A percentile compares a stretch with the other conserved stretches of the same genome.
phyloP scores from a whole-genome alignment of 768 basidiomycete genomes.

The Russula sp. region DNA sequence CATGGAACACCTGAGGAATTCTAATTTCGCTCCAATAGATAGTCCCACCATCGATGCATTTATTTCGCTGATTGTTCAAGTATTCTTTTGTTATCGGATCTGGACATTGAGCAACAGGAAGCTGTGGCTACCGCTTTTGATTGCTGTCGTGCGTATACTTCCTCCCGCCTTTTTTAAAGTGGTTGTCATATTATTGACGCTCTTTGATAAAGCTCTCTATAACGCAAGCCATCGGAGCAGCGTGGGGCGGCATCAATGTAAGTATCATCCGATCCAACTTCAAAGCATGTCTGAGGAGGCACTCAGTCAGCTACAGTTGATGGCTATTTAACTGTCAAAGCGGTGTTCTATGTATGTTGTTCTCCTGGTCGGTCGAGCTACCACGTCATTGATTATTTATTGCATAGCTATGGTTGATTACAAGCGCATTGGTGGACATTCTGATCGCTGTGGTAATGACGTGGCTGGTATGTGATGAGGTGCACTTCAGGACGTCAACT shows the following conservation, averaged over 20 bases:
- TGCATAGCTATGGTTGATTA: constrained; percentile 6
- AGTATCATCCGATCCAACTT: not conserved
- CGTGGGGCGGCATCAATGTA: constrained; percentile 11
- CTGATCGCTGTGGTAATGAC: constrained; percentile 9
- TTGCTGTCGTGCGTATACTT: not conserved
- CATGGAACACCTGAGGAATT: not conserved
- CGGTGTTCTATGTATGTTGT: constrained; percentile 1
- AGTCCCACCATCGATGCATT: constrained; percentile 25
- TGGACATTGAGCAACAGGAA: constrained; percentile 21
- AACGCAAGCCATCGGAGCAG: not conserved
- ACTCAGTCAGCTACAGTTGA: not conserved
- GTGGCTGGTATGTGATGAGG: not conserved
- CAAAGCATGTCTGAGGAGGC: not conserved
- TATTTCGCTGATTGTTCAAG: constrained; percentile 26
- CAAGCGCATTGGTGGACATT: constrained; percentile 8
- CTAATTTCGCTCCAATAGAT: constrained; percentile 1
- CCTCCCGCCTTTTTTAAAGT: not conserved
- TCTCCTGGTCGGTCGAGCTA: not conserved
- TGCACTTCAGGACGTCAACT: not conserved
- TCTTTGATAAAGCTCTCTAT: not conserved
- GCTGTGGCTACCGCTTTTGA: not conserved
- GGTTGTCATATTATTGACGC: not conserved
- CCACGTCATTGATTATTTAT: not conserved
- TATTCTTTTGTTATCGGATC: constrained; percentile 31
- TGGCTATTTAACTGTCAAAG: not conserved